These are phyloP conservation scores for Trichoderma lentiforme DNA, from an alignment of 2,329 filamentous ascomycete species.

Conservation along the genomic window DNA sequence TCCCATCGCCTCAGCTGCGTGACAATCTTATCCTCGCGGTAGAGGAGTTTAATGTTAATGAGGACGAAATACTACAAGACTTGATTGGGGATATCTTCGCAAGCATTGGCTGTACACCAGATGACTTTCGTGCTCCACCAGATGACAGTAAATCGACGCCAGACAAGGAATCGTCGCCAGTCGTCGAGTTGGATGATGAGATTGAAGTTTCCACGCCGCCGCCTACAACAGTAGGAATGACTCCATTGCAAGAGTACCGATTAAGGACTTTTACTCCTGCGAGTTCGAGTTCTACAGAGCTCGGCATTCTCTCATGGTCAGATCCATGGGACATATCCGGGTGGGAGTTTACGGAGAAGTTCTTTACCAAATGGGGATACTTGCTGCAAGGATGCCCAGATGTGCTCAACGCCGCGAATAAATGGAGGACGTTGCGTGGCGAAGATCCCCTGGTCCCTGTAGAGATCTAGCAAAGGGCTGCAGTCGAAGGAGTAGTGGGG, in stretches of 20 bases:
- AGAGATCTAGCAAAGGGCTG: not conserved
- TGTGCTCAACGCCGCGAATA: slow-evolving; percentile 11
- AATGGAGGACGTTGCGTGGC: slow-evolving; percentile 8
- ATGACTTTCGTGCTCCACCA: not conserved
- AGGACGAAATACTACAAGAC: slow-evolving; percentile 21
- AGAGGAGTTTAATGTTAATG: slow-evolving; percentile 15
- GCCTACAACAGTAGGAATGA: not conserved
- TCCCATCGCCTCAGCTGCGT: slow-evolving; percentile 22
- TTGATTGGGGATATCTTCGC: slow-evolving; percentile 19
- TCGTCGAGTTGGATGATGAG: not conserved
- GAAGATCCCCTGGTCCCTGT: slow-evolving; percentile 18
- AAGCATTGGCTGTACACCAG: not conserved
- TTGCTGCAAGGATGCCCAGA: slow-evolving; percentile 14
- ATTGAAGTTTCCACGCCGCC: not conserved
- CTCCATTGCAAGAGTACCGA: not conserved
- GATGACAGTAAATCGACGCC: not conserved
- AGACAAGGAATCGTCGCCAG: not conserved
- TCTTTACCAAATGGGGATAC: slow-evolving; percentile 10
- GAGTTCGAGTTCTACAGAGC: not conserved
- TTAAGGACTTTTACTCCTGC: not conserved
- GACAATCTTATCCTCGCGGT: slow-evolving; percentile 23
- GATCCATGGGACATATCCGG: slow-evolving; percentile 22
- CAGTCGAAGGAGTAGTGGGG: not conserved
- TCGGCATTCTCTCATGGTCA: slow-evolving; percentile 22
- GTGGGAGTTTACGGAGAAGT: slow-evolving; percentile 15